Evolutionary conservation across 176 grass and related monocot species (phyloP), one percentile per base, ranked within the genome.

Genomic region (Carex scoparia): DNA sequence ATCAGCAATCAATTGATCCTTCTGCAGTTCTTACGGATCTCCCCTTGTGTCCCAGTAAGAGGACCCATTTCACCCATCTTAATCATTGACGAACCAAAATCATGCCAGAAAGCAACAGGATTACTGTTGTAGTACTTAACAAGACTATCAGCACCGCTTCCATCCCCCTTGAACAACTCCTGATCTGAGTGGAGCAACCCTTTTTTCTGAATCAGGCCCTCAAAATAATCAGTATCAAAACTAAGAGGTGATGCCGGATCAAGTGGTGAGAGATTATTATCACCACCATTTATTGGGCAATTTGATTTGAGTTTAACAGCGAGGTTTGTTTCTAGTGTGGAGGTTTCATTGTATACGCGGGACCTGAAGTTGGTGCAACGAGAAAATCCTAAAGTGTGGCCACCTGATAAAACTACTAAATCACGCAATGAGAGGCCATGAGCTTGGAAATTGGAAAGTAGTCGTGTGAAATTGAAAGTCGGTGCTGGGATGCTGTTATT

Each of bases 131-230:
- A 89, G 61, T 65, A 84, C 79, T 59, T 77, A 19, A 89, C 88
- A 42, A 86, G 79, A 35, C 60, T 14, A 67, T 89, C 88, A 61
- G 56, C 85, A 0, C 54, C 61, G 9, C 84, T 83, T 35, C 84
- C 88, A 40, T 78, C 69, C 14, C 86, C 86, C 6, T 88, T 78
- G 37, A 77, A 84, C 79, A 89, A 66, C 79, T 89, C 79, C 69
- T 86, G 88, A 79, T 89, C 88, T 2, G 88, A 89, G 79, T 89
- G 88, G 14, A 89, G 48, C 42, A 89, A 81, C 7, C 88, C 88
- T 78, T 89, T 83, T 58, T 82, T 82, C n/a, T 77, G 67, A 64
- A 86, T 56, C 58, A 89, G 64, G 5, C 60, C 84, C 46, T 83
- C 79, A 84, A 76, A 89, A 75, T 89, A 89, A 70, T 54, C 79